phyloP scores from a whole-genome alignment of 140 eudicot genomes.

The Flaveria floridana region DNA sequence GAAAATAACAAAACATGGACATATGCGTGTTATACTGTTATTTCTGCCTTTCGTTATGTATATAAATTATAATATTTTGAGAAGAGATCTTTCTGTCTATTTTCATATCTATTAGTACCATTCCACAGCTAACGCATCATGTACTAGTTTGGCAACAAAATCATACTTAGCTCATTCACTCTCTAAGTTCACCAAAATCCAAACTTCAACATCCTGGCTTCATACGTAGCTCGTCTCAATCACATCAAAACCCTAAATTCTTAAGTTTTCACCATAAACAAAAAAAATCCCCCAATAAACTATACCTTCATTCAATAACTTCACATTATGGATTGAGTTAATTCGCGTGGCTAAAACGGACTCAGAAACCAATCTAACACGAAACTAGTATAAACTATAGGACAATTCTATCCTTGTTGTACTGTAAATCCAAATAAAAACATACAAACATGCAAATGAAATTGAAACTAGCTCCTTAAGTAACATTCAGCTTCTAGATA shows the following conservation, averaged over 20 bases:
- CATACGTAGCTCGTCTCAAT: background rate
- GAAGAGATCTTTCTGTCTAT: background rate
- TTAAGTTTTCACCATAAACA: background rate
- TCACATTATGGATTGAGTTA: background rate
- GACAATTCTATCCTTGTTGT: background rate
- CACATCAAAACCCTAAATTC: background rate
- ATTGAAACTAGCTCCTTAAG: too few relatives aligned
- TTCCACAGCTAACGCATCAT: background rate
- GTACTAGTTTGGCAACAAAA: background rate
- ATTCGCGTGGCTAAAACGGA: background rate
- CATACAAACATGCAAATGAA: background rate
- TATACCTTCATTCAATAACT: background rate
- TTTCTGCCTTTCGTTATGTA: constrained; percentile 2
- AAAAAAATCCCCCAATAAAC: background rate
- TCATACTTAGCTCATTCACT: too few relatives aligned
- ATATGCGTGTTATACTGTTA: background rate
- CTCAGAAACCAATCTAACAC: background rate
- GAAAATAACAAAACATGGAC: constrained; percentile 1
- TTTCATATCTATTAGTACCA: background rate
- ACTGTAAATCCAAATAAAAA: too few relatives aligned
- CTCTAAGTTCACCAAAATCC: background rate
- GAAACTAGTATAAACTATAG: background rate
- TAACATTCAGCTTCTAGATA: too few relatives aligned
- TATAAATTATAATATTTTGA: background rate
- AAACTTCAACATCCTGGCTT: background rate